A percentile compares a stretch with the other conserved stretches of the same genome.
Evolutionary conservation across 1,139 yeast species (phyloP).

Genomic region (Yamadazyma buinensis): DNA sequence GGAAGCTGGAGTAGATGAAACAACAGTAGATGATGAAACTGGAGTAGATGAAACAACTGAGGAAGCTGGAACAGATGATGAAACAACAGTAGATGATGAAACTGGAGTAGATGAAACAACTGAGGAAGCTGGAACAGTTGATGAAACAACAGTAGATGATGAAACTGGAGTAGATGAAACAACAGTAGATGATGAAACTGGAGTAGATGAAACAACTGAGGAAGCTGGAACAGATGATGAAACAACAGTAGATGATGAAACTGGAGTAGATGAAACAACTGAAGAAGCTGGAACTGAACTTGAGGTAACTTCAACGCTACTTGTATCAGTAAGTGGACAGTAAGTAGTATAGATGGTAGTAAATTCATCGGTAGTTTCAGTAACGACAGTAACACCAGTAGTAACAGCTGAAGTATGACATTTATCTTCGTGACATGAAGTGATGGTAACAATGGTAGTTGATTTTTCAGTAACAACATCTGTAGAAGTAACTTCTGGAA

Average conservation of each 20-base stretch:
- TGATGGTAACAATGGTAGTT: conserved; percentile 39
- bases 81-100: conserved; percentile 38
- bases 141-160: conserved; percentile 9
- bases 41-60: conserved; percentile 16
- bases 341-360: conserved; percentile 21
- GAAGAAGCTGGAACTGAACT: conserved; percentile 17
- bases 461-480: conserved; percentile 1
- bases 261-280: conserved; percentile 21
- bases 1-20: conserved; percentile 3
- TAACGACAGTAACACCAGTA: conserved; percentile 20
- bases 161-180: conserved; percentile 3
- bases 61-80: conserved; percentile 38
- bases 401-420: conserved; percentile 28
- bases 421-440: conserved; percentile 39
- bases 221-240: conserved; percentile 5
- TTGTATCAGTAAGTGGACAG: conserved; percentile 27
- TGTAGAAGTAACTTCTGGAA: conserved; percentile 7
- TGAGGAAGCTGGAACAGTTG: background rate
- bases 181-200: conserved; percentile 12
- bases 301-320: conserved; percentile 1
- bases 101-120: conserved; percentile 1
- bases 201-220: conserved; percentile 6
- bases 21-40: conserved; percentile 5
- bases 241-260: conserved; percentile 8
- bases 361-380: conserved; percentile 13